Base-by-base conservation (phyloP, 208 protist genomes). In the Wallacemonas rigidus region DNA sequence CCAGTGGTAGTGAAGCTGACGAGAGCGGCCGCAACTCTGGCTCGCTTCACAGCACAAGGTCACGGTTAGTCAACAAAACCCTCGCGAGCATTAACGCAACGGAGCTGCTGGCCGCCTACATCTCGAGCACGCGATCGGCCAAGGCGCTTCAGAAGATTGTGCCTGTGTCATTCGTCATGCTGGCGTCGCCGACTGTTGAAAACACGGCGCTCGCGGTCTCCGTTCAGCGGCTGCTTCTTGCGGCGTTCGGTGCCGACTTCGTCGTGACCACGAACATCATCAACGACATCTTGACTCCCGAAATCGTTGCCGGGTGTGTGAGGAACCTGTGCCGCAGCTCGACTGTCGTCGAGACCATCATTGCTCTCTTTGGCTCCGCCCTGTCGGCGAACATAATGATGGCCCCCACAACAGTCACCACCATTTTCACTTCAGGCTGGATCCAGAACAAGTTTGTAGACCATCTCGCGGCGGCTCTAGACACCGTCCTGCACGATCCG, bases 221-320 rank as follows among this genome's bases (percentile, higher is more conserved):
- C 14, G 79, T 89, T 61, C 85, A 86, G 74, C 81, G 86, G 8
- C 70, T 93, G 3, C 62, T 93, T 45, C 72, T 90, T 14, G 86
- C 76, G 40, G 88, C 88, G 17, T 91, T 93, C 53, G 81, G 89
- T 38, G 74, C 64, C 43, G 81, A 87, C 74, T 85, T 88, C 67
- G 71, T 68, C 17, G 51, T 53, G 0, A 86, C 86, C 7, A 85
- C 85, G 35, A 67, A 81, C 38, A 71, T 77, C n/a, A 91, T 91
- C 50, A 69, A 80, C 44, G 62, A 60, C 48, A 73, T 73, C 2
- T 68, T 91, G 38, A 77, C 51, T 1, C 74, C 78, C 8, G 74
- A 82, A 15, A 58, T 89, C 8, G 76, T 93, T 43, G 40, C 75
- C 17, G 71, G 68, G 2, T 61, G 58, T 14, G 76, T 85, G 14